Percentiles rank a stretch among this genome's conserved stretches.
phyloP scores from a whole-genome alignment of 1,139 yeast species.

The Lodderomyces elongisporus region DNA sequence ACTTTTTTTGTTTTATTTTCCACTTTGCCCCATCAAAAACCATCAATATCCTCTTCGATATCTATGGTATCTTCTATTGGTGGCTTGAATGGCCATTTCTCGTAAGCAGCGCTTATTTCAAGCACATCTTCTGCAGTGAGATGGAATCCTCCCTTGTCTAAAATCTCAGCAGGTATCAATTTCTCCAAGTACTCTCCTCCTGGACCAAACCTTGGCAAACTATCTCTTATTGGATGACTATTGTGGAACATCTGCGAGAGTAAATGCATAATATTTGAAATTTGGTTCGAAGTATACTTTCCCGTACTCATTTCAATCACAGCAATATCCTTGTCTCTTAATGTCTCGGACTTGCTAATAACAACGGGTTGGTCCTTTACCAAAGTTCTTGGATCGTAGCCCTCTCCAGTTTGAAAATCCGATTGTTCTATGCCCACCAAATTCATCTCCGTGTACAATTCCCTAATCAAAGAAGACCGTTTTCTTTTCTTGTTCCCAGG shows the following conservation, averaged over 20 bases:
- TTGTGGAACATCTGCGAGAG: conserved; percentile 32
- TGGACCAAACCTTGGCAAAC: conserved; percentile 62
- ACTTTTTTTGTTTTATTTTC: too few species aligned
- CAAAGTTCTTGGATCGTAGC: conserved; percentile 35
- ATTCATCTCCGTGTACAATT: conserved; percentile 51
- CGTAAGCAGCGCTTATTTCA: conserved; percentile 47
- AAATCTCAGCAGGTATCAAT: conserved; percentile 27
- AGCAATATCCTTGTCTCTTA: conserved; percentile 27
- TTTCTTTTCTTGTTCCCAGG: conserved; percentile 45
- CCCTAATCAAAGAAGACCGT: conserved; percentile 57
- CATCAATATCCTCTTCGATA: too few species aligned
- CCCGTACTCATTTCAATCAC: conserved; percentile 62
- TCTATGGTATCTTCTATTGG: conserved; percentile 15
- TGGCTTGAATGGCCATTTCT: conserved; percentile 87
- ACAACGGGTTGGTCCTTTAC: conserved; percentile 36
- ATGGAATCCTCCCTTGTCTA: conserved; percentile 43
- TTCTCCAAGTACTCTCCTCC: conserved; percentile 66
- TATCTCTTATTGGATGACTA: conserved; percentile 29
- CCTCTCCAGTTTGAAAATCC: conserved; percentile 28
- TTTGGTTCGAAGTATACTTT: conserved; percentile 46
- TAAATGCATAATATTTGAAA: conserved; percentile 65
- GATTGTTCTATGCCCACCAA: conserved; percentile 37
- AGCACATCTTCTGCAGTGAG: conserved; percentile 53
- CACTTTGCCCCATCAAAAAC: too few species aligned
- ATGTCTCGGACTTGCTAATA: conserved; percentile 19